Evolutionary conservation across 768 basidiomycete species (phyloP), one percentile per base, ranked within the genome.

Genomic region (Pisolithus orientalis): DNA sequence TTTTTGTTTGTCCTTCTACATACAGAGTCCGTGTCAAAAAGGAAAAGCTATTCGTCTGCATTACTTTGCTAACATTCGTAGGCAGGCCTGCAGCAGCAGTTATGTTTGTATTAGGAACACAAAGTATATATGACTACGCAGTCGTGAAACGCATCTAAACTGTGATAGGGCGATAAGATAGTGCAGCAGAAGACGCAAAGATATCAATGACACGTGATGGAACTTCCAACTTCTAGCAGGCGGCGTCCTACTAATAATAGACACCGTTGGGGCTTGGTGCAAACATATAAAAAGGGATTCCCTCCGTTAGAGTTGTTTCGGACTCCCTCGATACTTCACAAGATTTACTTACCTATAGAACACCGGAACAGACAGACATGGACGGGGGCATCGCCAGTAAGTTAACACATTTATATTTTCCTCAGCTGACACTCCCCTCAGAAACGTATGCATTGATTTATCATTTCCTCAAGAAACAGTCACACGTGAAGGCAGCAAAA

Each of bases 401-500:
- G 77, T 60, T 37, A 31, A 39, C 9, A 11, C 32, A 10, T 9
- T 5, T 43, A 50, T 49, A 50, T 38, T 51, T 40, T 58, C 49
- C 38, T 47, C 38, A 40, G 54, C 9, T 16, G 10, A 39, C 59
- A 57, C 47, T 63, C n/a, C 50, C 34, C 8, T 25, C 62, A 91
- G 90, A 75, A 24, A 84, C 87, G 4, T 94, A 91, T 73, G 77
- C 80, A 58, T 70, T 90, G 47, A 82, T 94, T 53, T 78, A 90
- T 62, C 72, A 80, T 8, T 94, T 93, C 69, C 74, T 94, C 37
- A 72, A 67, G 53, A 78, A 82, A 61, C 80, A 77, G 44, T 75
- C 79, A 0, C 85, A 91, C 65, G 63, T 65, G 29, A 89, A 89
- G 60, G 86, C 82, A 7, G 90, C 90, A 8, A 72, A 78, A 52